These are phyloP conservation scores for Tuber brumale DNA, from an alignment of 495 filamentous ascomycete species.

Conservation along the genomic window DNA sequence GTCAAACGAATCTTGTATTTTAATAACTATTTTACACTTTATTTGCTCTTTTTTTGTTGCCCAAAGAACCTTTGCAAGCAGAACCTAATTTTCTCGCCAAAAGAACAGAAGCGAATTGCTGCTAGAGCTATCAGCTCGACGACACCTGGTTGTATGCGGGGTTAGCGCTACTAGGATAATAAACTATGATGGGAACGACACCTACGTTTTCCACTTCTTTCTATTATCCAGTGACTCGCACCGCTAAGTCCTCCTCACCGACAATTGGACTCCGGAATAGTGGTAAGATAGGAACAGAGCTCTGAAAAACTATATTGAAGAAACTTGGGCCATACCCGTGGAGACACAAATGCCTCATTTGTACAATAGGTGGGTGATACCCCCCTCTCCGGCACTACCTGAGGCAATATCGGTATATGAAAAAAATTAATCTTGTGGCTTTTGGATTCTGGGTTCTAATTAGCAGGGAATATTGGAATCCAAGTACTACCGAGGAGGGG, in stretches of 20 bases:
- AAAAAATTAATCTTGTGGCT: no score
- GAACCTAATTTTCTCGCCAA: not conserved
- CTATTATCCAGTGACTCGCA: conserved; percentile 25
- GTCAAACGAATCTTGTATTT: no score
- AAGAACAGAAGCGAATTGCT: conserved; percentile 14
- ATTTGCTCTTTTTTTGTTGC: conserved; percentile 29
- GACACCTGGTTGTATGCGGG: no score
- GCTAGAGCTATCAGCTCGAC: conserved; percentile 19
- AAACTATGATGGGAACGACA: no score
- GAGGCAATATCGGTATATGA: no score
- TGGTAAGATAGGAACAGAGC: conserved; percentile 31
- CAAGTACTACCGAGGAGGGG: conserved; percentile 30
- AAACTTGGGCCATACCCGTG: conserved; percentile 39
- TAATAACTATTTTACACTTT: conserved; percentile 17
- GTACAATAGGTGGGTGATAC: conserved; percentile 33
- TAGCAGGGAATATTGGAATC: conserved; percentile 17
- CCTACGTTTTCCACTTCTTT: conserved; percentile 19
- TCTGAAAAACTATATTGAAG: conserved; percentile 39
- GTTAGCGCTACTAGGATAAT: no score
- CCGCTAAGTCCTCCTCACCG: conserved; percentile 29
- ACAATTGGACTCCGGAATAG: conserved; percentile 11
- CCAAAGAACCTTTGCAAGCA: no score
- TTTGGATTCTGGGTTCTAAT: not conserved
- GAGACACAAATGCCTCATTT: conserved; percentile 42
- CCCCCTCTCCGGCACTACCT: no score